Percentiles rank a stretch among this genome's conserved stretches.
Conservation (phyloP, 2,329 filamentous ascomycete genomes). For the Aspergillus nomiae region DNA sequence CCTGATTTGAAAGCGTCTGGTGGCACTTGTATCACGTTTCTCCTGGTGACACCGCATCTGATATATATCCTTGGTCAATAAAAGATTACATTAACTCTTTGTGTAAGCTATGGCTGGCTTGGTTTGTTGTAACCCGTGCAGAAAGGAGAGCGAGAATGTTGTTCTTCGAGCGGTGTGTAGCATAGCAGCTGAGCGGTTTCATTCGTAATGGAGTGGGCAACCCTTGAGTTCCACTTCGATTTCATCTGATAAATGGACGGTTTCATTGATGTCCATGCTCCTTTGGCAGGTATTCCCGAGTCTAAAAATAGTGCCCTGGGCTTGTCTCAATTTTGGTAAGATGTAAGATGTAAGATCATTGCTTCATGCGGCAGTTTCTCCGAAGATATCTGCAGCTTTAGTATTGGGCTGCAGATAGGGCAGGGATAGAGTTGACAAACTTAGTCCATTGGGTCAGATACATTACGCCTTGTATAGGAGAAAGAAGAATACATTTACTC, state of each 20-base stretch:
- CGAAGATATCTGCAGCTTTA: background rate
- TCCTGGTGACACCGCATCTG: background rate
- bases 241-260: background rate
- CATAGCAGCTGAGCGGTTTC: background rate
- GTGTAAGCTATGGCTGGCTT: background rate
- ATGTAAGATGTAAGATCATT: background rate
- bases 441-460: background rate
- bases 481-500: background rate
- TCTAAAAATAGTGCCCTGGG: background rate
- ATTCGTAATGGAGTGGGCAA: background rate
- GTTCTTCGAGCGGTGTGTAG: background rate
- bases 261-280: background rate
- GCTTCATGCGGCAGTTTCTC: background rate
- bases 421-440: background rate
- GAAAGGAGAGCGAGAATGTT: background rate
- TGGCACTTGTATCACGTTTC: background rate
- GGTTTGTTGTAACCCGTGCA: background rate
- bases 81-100: background rate
- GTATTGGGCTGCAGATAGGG: background rate
- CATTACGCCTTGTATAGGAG: background rate
- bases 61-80: background rate
- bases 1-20: background rate
- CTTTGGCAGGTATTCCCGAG: background rate
- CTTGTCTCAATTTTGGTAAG: background rate
- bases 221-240: background rate